These are phyloP conservation scores for Talaromyces sp. DNA, from an alignment of 2,329 filamentous ascomycete genomes.

Conservation along the genomic window DNA sequence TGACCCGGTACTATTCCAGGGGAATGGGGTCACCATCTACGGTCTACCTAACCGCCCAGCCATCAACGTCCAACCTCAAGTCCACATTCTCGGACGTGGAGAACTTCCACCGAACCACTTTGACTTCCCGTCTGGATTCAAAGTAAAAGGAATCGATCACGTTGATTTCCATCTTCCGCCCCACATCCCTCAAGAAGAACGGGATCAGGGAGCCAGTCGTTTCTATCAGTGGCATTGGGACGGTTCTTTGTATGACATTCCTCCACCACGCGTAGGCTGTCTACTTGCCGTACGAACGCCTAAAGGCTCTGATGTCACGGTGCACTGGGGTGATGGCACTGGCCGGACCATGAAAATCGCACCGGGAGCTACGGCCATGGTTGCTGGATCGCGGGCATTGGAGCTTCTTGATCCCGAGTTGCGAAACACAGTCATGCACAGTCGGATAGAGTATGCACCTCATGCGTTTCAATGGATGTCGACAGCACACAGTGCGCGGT, in stretches of 20 bases:
- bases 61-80: conserved; percentile 39
- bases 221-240: conserved; percentile 44
- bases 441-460: conserved; percentile 39
- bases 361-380: conserved; percentile 37
- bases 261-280: conserved; percentile 38
- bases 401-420: conserved; percentile 31
- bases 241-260: conserved; percentile 36
- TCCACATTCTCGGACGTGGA: conserved; percentile 41
- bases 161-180: conserved; percentile 41
- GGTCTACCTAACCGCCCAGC: conserved; percentile 35
- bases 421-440: conserved; percentile 30
- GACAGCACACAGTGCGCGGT: conserved; percentile 33
- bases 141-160: conserved; percentile 41
- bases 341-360: conserved; percentile 35
- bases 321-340: conserved; percentile 38
- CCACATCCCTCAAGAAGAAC: conserved; percentile 36
- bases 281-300: conserved; percentile 38
- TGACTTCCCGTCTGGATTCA: conserved; percentile 40
- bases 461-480: conserved; percentile 42
- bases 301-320: conserved; percentile 32
- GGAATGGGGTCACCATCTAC: conserved; percentile 39
- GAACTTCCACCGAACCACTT: conserved; percentile 36
- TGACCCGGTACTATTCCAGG: conserved; percentile 35
- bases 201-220: conserved; percentile 34
- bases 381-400: conserved; percentile 29